These are phyloP conservation scores for Amanita pseudoporphyria DNA, from an alignment of 768 basidiomycete genomes.

Conservation along the genomic window DNA sequence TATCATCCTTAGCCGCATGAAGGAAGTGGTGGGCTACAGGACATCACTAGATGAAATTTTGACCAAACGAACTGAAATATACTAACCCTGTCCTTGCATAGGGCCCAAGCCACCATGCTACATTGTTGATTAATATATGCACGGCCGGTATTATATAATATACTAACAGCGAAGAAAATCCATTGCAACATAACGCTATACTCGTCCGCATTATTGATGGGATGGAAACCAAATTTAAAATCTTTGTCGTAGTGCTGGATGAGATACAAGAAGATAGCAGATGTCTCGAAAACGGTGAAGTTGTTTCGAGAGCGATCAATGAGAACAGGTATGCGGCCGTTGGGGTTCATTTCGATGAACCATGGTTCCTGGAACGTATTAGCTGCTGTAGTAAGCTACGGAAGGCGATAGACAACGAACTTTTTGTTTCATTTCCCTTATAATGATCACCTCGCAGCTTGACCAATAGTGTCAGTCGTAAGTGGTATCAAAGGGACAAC, in stretches of 20 bases:
- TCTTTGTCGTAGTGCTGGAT: slow-evolving; percentile 74
- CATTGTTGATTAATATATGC: background rate
- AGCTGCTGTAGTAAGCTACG: background rate
- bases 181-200: slow-evolving; percentile 73
- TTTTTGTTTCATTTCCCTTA: slow-evolving; percentile 34
- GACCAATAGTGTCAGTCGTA: too few species aligned
- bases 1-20: slow-evolving; percentile 51
- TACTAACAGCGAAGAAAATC: slow-evolving; percentile 70
- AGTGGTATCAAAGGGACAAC: too few species aligned
- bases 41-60: too few species aligned
- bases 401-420: background rate
- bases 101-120: slow-evolving; percentile 77
- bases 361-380: slow-evolving; percentile 39
- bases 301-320: slow-evolving; percentile 51
- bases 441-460: too few species aligned
- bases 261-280: slow-evolving; percentile 77
- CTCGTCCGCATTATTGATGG: slow-evolving; percentile 38
- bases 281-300: slow-evolving; percentile 66
- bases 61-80: too few species aligned
- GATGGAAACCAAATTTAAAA: slow-evolving; percentile 56
- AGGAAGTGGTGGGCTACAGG: slow-evolving; percentile 59
- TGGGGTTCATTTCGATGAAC: slow-evolving; percentile 70
- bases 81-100: slow-evolving; percentile 69
- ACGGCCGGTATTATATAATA: background rate
- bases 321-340: slow-evolving; percentile 62